A percentile compares a stretch with the other conserved stretches of the same genome.
Evolutionary conservation across 495 filamentous ascomycete species (phyloP).

Genomic region (Penicillium argentinense): DNA sequence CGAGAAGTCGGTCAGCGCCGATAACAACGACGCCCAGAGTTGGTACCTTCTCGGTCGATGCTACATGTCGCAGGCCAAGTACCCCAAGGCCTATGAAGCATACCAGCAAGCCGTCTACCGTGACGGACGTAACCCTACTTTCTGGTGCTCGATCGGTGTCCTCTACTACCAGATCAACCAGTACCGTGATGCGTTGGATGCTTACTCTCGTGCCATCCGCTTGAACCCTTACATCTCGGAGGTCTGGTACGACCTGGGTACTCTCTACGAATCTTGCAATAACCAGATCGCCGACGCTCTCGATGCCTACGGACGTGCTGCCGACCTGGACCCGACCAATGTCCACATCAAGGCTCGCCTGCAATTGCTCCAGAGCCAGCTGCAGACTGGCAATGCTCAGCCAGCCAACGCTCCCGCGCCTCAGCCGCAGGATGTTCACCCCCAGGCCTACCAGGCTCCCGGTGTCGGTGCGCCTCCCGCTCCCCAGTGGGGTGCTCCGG

Average conservation of each 20-base stretch:
- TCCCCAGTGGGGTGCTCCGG: conserved; percentile 80
- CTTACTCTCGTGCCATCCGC: conserved; percentile 96
- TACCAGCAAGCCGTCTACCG: conserved; percentile 99
- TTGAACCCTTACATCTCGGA: conserved; percentile 99
- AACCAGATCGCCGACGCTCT: conserved; percentile 97
- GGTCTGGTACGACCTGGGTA: conserved; percentile 99
- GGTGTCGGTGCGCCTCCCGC: conserved; percentile 71
- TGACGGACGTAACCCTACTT: conserved; percentile 96
- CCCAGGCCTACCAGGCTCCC: conserved; percentile 75
- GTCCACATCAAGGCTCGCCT: conserved; percentile 95
- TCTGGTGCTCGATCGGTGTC: conserved; percentile 99
- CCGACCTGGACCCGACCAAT: conserved; percentile 89
- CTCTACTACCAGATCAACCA: conserved; percentile 99
- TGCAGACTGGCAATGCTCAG: conserved; percentile 63
- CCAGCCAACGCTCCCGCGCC: conserved; percentile 69
- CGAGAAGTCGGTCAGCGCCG: conserved; percentile 93
- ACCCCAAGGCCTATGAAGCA: conserved; percentile 97
- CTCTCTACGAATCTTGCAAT: conserved; percentile 98
- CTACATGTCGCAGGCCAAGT: conserved; percentile 99
- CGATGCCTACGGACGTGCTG: conserved; percentile 92
- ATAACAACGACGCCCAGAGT: conserved; percentile 92
- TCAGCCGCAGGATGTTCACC: conserved; percentile 81
- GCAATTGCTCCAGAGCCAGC: conserved; percentile 78
- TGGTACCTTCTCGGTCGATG: conserved; percentile 98
- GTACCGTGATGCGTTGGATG: conserved; percentile 97